Evolutionary conservation across 2,329 filamentous ascomycete genomes (phyloP).

Genomic region (Verticillium albo-atrum): DNA sequence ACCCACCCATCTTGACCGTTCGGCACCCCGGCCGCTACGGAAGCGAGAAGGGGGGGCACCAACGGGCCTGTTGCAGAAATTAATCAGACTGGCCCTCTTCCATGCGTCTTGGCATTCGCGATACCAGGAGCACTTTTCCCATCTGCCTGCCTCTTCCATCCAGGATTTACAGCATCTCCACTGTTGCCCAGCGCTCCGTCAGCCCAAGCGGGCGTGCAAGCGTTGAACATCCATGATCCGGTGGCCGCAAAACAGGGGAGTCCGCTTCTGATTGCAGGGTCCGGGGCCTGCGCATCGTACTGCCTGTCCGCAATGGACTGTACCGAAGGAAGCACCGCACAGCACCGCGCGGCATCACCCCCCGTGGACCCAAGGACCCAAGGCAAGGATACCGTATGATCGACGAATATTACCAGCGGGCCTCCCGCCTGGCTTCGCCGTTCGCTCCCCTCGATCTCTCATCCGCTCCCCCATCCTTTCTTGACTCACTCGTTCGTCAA

Average conservation of each 20-base stretch:
- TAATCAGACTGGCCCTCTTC: neutral
- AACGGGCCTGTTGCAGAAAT: neutral
- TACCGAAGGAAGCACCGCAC: neutral
- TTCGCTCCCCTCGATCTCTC: neutral
- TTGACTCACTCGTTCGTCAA: constrained; percentile 1
- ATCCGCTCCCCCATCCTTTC: neutral
- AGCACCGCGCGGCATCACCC: neutral
- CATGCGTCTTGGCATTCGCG: neutral
- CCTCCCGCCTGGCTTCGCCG: constrained; percentile 1
- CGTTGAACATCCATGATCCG: neutral
- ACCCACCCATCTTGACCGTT: neutral
- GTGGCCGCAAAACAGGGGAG: neutral
- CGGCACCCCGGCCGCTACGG: neutral
- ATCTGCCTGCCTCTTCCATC: neutral
- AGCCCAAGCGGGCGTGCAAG: neutral
- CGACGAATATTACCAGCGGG: neutral
- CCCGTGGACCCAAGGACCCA: neutral
- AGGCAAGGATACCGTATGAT: neutral
- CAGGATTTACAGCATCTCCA: neutral
- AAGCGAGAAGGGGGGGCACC: neutral
- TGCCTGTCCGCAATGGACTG: neutral
- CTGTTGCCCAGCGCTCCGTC: neutral
- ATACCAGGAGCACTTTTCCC: neutral
- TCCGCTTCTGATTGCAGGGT: neutral
- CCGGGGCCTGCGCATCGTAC: neutral